phyloP scores from a whole-genome alignment of 805 yeast genomes.

The Candida germanica region DNA sequence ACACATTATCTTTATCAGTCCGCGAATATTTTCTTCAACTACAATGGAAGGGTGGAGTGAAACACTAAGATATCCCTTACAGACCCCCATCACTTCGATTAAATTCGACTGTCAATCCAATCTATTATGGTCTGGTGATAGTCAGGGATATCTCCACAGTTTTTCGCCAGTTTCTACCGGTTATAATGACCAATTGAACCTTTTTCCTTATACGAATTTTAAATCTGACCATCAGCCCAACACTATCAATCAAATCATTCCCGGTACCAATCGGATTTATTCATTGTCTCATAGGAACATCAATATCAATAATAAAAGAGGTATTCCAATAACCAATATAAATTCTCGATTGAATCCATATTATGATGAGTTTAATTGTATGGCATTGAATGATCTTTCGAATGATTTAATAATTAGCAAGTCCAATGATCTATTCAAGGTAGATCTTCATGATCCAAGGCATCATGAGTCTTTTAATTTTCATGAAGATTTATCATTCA shows the following conservation, averaged over 20 bases:
- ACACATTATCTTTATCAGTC: no score
- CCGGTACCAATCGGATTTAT: slow-evolving; percentile 31
- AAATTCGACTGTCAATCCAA: slow-evolving; percentile 71
- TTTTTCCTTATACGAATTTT: slow-evolving; percentile 38
- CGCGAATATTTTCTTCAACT: background rate
- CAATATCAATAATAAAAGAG: slow-evolving; percentile 34
- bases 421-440: slow-evolving; percentile 22
- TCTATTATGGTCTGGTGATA: slow-evolving; percentile 82
- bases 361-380: slow-evolving; percentile 12
- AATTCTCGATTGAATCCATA: slow-evolving; percentile 9
- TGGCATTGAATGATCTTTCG: slow-evolving; percentile 17
- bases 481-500: slow-evolving; percentile 41
- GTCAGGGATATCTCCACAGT: slow-evolving; percentile 46
- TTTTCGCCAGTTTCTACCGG: slow-evolving; percentile 3
- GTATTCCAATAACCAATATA: slow-evolving; percentile 21
- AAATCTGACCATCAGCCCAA: slow-evolving; percentile 17
- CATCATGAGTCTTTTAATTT: slow-evolving; percentile 31
- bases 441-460: slow-evolving; percentile 32
- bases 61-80: slow-evolving; percentile 22
- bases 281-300: slow-evolving; percentile 30
- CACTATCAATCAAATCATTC: slow-evolving; percentile 26
- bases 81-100: slow-evolving; percentile 22
- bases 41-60: slow-evolving; percentile 54
- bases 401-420: slow-evolving; percentile 26
- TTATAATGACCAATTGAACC: slow-evolving; percentile 8